Evolutionary conservation across 257 asterid species (phyloP), one percentile per base, ranked within the genome.

Genomic region (Fraxinus pennsylvanica): DNA sequence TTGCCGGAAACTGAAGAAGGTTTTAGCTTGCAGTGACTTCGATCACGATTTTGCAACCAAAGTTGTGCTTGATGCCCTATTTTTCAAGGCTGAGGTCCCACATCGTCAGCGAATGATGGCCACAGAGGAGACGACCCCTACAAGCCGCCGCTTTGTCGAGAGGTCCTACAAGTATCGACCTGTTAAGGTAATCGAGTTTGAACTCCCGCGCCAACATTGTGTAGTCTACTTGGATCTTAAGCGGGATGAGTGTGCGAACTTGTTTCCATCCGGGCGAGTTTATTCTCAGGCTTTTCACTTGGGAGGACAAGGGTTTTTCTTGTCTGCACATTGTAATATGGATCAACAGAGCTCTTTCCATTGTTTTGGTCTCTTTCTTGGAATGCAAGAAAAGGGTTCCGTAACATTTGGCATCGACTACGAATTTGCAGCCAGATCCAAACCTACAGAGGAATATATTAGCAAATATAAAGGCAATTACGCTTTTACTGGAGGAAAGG

Each of bases 371-470:
- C 81, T 81, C 27, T 81, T 81, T 57, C 33, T 82, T 27, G 82
- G 85, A 27, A 82, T 82, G 85, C 85, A 82, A 59, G 85, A 82
- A 54, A 82, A 78, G 63, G 85, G 85, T 35, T 82, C 82, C 5
- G 81, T 77, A 17, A 14, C 82, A 41, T 77, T 82, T 71, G 57
- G 63, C 0, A 74, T 81, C 6, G 84, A 81, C n/a, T 82, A 82
- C 29, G 82, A 82, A 41, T 82, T 82, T 72, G 82, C 85, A 22
- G 82, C 79, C 17, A 82, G 85, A 69, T 73, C 82, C 22, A 82
- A 78, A 59, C 82, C 76, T 45, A 71, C 79, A 27, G 85, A 82
- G 61, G 85, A 78, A 59, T 82, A 73, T 38, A 57, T 77, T 9
- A 82, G 82, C 79, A 82, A 82, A 41, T 82, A 82, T 75, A 78